phyloP scores from a whole-genome alignment of 768 basidiomycete species.

The Infundibulicybe gibba region DNA sequence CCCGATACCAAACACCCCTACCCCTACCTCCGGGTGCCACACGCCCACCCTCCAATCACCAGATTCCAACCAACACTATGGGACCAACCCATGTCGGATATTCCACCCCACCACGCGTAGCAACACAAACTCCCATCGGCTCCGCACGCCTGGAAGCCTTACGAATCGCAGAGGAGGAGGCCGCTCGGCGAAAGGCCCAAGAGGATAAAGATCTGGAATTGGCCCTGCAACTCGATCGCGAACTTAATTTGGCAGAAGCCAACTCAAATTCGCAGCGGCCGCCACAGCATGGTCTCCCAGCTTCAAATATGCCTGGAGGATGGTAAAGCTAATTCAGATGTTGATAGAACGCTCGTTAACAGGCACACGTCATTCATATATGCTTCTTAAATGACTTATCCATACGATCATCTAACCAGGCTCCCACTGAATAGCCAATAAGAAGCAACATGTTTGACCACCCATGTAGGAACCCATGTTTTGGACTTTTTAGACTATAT shows the following conservation, averaged over 20 bases:
- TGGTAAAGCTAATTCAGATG: conserved; percentile 6
- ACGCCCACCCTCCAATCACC: conserved; percentile 4
- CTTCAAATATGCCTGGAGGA: conserved; percentile 15
- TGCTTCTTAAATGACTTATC: too few species aligned
- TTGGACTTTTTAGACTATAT: too few species aligned
- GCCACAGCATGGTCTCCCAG: neutral
- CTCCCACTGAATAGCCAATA: too few species aligned
- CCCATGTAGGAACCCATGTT: too few species aligned
- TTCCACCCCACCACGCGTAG: conserved; percentile 19
- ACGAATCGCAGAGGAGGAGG: conserved; percentile 34
- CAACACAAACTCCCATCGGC: conserved; percentile 23
- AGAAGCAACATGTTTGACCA: too few species aligned
- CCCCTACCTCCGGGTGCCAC: conserved; percentile 44
- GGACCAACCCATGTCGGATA: conserved; percentile 10
- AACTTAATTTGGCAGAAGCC: conserved; percentile 37
- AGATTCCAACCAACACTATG: conserved; percentile 4
- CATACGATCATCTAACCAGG: too few species aligned
- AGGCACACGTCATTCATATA: conserved; percentile 4
- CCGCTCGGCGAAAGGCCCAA: conserved; percentile 30
- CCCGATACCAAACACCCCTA: conserved; percentile 51
- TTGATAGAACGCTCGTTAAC: neutral
- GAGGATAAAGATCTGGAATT: conserved; percentile 44
- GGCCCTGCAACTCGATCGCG: conserved; percentile 49
- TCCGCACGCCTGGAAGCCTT: conserved; percentile 25
- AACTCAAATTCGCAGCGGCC: conserved; percentile 4